Conservation (phyloP, 2,329 filamentous ascomycete species). For the Biscogniauxia sp. region DNA sequence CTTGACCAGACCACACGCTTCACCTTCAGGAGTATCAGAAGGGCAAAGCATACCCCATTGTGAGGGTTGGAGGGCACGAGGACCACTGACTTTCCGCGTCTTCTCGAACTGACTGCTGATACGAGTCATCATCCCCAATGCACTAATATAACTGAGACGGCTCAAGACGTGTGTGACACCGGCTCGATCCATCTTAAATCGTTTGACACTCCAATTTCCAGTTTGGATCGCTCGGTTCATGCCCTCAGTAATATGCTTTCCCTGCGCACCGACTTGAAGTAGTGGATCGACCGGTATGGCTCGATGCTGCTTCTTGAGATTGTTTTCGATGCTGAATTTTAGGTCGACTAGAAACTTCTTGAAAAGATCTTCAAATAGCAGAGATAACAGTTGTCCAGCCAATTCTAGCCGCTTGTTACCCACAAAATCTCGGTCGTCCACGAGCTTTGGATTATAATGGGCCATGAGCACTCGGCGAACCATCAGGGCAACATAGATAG, state of each 20-base stretch:
- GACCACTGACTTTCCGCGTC: constrained; percentile 92
- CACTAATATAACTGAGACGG: constrained; percentile 91
- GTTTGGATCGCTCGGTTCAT: constrained; percentile 97
- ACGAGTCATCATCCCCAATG: constrained; percentile 98
- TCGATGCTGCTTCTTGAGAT: constrained; percentile 88
- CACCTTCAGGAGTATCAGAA: constrained; percentile 96
- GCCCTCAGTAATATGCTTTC: constrained; percentile 83
- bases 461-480: constrained; percentile 94
- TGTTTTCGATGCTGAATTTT: constrained; percentile 92
- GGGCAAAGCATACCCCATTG: constrained; percentile 98
- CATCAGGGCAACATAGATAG: constrained; percentile 96
- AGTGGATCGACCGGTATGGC: constrained; percentile 86
- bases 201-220: constrained; percentile 96
- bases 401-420: constrained; percentile 95
- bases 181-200: constrained; percentile 97
- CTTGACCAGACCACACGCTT: constrained; percentile 96
- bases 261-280: constrained; percentile 78
- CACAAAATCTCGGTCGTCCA: constrained; percentile 96
- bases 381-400: constrained; percentile 87
- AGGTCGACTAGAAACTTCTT: constrained; percentile 90
- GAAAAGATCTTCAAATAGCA: constrained; percentile 96
- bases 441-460: constrained; percentile 80
- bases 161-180: constrained; percentile 96
- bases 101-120: constrained; percentile 99
- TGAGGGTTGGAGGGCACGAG: constrained; percentile 91